Evolutionary conservation across 106 monocot genomes (phyloP).

Genomic region (Dendrobium officinale): DNA sequence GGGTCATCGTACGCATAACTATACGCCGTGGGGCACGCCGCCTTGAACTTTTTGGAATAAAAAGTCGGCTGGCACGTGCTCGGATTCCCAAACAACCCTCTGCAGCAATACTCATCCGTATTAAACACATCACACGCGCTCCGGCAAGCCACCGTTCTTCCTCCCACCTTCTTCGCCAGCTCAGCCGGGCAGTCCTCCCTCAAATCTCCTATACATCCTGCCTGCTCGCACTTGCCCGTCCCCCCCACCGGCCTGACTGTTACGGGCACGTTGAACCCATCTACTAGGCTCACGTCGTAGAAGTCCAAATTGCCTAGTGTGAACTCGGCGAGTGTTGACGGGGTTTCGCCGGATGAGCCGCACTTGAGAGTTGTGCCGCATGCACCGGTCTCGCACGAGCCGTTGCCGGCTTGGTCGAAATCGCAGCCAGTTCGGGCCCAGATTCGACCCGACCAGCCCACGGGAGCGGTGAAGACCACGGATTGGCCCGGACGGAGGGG

Average conservation of each 20-base stretch:
- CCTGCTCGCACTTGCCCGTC: slow-evolving; percentile 43
- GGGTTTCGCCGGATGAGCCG: slow-evolving; percentile 48
- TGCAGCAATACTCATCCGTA: slow-evolving; percentile 79
- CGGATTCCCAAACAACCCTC: slow-evolving; percentile 50
- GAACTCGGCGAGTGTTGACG: slow-evolving; percentile 76
- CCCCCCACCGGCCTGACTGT: slow-evolving; percentile 60
- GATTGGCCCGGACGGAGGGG: slow-evolving; percentile 54
- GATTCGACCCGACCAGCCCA: slow-evolving; percentile 80
- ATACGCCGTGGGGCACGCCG: slow-evolving; percentile 63
- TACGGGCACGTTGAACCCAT: slow-evolving; percentile 83
- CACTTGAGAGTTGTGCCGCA: slow-evolving; percentile 65
- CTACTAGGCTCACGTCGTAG: slow-evolving; percentile 96
- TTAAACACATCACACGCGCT: slow-evolving; percentile 85
- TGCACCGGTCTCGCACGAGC: slow-evolving; percentile 56
- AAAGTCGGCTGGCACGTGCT: slow-evolving; percentile 59
- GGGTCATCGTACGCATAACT: slow-evolving; percentile 95
- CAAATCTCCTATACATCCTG: slow-evolving; percentile 70
- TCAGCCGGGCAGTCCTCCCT: slow-evolving; percentile 50
- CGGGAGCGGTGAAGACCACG: slow-evolving; percentile 52
- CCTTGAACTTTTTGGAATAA: slow-evolving; percentile 79
- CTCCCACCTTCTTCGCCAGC: slow-evolving; percentile 40
- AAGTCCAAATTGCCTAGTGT: slow-evolving; percentile 58
- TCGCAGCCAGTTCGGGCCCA: slow-evolving; percentile 85
- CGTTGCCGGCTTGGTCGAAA: slow-evolving; percentile 59
- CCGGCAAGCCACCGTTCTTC: slow-evolving; percentile 57